Evolutionary conservation across 2,329 filamentous ascomycete species (phyloP), one percentile per base, ranked within the genome.

Genomic region (Botrytis paeoniae): DNA sequence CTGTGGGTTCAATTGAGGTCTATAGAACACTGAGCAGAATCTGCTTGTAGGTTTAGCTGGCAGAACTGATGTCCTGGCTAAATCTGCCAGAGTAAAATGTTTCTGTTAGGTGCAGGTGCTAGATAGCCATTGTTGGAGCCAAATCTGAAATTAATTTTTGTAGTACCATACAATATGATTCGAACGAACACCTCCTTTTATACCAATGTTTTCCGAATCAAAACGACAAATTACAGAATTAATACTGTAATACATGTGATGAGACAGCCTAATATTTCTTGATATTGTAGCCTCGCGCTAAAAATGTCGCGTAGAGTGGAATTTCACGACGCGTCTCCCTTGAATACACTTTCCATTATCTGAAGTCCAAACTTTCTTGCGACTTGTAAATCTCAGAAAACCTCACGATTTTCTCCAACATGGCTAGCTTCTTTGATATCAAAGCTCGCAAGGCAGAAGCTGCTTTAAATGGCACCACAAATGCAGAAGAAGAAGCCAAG

Each of bases 401-500:
- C 16, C 18, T 37, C 41, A 12, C 22, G 5, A 74, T 51, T 10
- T 32, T 32, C 54, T 64, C 51, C 51, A 51, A 3, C 3, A 97
- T 98, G 92, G 90, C 94, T 68, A 95, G 89, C 81, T 99, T 99
- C 83, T 99, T 99, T 84, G 95, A 97, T 82, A 88, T 98, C 79
- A 97, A 97, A 84, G 95, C 95, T 71, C 91, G 95, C 51, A 94
- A 94, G 80, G 92, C 92, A 71, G 92, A 91, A 18, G 91, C 92
- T n/a, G 87, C 86, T 2, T 85, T 89, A 59, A 92, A 89, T 82
- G 87, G 86, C 68, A 81, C 84, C 32, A 89, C 91, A 62, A 87
- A 69, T 43, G 37, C 87, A 70, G 97, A 95, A 83, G 83, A 86
- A 71, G 87, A 90, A 76, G 87, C 85, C 73, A 91, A 89, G 80